Conservation (phyloP, 352 stramenopile species). For the Peronospora belbahrii region DNA sequence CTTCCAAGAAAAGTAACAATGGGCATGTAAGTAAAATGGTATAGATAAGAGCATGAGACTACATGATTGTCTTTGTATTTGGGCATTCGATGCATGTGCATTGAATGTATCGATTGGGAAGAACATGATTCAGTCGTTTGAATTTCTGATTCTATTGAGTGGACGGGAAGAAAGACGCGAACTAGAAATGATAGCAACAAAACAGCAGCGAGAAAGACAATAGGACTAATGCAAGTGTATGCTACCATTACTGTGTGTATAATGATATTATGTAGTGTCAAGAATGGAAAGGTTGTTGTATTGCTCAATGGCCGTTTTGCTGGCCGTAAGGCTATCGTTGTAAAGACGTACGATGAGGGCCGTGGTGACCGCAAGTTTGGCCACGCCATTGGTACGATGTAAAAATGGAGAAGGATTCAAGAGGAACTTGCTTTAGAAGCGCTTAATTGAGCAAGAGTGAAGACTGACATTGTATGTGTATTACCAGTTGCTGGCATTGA, state of each 20-base stretch:
- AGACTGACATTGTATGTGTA: slow-evolving; percentile 3
- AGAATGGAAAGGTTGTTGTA: slow-evolving; percentile 99
- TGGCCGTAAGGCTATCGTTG: slow-evolving; percentile 98
- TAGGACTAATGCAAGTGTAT: slow-evolving; percentile 8
- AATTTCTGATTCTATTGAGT: no score
- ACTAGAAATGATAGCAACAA: slow-evolving; percentile 2
- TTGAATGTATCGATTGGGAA: no score
- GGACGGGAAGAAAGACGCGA: neutral
- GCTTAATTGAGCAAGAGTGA: no score
- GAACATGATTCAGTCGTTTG: no score
- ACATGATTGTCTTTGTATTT: neutral
- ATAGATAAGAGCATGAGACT: neutral
- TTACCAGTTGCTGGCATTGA: slow-evolving; percentile 90
- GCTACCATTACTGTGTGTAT: slow-evolving; percentile 9
- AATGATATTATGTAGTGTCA: slow-evolving; percentile 83
- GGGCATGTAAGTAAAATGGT: slow-evolving; percentile 72
- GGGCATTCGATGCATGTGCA: no score
- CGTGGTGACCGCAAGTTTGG: slow-evolving; percentile 94
- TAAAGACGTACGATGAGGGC: slow-evolving; percentile 98
- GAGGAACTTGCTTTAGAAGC: neutral
- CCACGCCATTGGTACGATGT: slow-evolving; percentile 87
- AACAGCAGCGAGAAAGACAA: neutral
- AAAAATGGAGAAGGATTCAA: neutral
- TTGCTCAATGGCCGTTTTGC: slow-evolving; percentile 97
- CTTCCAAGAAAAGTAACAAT: slow-evolving; percentile 70